Conservation (phyloP, 2,329 filamentous ascomycete species). For the Scytalidium lignicola region DNA sequence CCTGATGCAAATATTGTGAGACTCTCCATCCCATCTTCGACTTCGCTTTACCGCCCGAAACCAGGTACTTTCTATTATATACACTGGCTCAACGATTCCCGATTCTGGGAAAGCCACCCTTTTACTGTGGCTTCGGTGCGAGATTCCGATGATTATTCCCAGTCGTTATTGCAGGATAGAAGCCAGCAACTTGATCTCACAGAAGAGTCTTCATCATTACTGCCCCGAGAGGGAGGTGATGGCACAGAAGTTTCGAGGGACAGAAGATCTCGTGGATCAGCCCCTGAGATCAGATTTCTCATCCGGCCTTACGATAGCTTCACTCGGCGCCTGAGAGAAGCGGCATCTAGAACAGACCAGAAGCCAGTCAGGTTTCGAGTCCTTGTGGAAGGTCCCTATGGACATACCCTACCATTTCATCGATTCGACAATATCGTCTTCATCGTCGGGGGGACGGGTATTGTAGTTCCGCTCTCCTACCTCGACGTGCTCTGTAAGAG, state of each 20-base stretch:
- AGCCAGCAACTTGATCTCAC: background rate
- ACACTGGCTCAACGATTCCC: conserved; percentile 33
- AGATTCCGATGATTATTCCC: background rate
- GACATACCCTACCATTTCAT: conserved; percentile 33
- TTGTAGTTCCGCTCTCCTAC: conserved; percentile 38
- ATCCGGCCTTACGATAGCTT: conserved; percentile 42
- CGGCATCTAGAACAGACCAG: conserved; percentile 13
- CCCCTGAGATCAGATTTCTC: conserved; percentile 38
- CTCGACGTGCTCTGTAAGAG: conserved; percentile 10
- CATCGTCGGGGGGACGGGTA: conserved; percentile 40
- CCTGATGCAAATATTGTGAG: conserved; percentile 36
- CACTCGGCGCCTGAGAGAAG: conserved; percentile 32
- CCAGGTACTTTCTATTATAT: conserved; percentile 43
- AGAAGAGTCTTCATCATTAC: background rate
- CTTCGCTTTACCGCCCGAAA: conserved; percentile 28
- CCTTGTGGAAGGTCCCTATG: conserved; percentile 40
- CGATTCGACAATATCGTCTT: conserved; percentile 35
- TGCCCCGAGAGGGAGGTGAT: background rate
- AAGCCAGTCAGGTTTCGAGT: conserved; percentile 18
- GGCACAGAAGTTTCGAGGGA: too few relatives aligned
- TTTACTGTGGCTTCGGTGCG: conserved; percentile 37
- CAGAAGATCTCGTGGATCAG: conserved; percentile 25
- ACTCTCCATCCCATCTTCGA: conserved; percentile 32
- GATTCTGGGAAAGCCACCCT: conserved; percentile 45
- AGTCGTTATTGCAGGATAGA: background rate